Percentiles rank a stretch among this genome's conserved stretches.
phyloP scores from a whole-genome alignment of 2,329 filamentous ascomycete species.

The Cladobotryum mycophilum region DNA sequence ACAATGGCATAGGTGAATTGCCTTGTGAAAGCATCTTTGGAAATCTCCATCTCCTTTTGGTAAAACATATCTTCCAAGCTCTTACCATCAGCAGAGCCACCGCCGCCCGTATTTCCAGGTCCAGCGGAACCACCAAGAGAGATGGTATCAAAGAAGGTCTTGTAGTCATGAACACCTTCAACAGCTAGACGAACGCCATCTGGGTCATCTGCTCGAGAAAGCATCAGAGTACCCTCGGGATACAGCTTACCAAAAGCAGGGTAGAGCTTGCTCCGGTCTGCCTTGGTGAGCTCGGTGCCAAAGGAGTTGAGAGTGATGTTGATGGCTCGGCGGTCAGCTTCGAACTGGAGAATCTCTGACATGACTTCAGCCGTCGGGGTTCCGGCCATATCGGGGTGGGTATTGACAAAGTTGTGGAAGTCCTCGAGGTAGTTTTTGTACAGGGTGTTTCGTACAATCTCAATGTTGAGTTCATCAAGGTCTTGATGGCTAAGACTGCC shows the following conservation, averaged over 20 bases:
- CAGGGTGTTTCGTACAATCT: conserved; percentile 95
- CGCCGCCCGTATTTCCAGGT: conserved; percentile 76
- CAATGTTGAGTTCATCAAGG: conserved; percentile 96
- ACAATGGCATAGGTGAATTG: conserved; percentile 95
- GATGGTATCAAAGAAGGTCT: conserved; percentile 89
- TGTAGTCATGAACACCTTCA: conserved; percentile 89
- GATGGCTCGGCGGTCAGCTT: conserved; percentile 92
- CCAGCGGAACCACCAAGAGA: conserved; percentile 66
- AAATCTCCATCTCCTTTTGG: conserved; percentile 98
- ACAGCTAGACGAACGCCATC: conserved; percentile 92
- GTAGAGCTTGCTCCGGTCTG: conserved; percentile 92
- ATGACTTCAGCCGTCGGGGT: conserved; percentile 92
- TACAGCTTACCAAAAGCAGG: conserved; percentile 86
- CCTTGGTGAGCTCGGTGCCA: conserved; percentile 90
- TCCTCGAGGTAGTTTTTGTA: conserved; percentile 99
- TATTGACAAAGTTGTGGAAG: conserved; percentile 92
- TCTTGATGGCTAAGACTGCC: conserved; percentile 93
- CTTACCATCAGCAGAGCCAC: conserved; percentile 72
- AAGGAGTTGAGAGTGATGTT: conserved; percentile 99
- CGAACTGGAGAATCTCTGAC: conserved; percentile 92
- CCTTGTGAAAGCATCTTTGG: conserved; percentile 87
- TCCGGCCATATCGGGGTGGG: conserved; percentile 74
- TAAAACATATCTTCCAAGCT: conserved; percentile 98
- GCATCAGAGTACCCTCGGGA: conserved; percentile 90
- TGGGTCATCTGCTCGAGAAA: conserved; percentile 88